These are phyloP conservation scores for Kingdonia uniflora DNA, from an alignment of 164 flowering plant genomes.

Conservation along the genomic window DNA sequence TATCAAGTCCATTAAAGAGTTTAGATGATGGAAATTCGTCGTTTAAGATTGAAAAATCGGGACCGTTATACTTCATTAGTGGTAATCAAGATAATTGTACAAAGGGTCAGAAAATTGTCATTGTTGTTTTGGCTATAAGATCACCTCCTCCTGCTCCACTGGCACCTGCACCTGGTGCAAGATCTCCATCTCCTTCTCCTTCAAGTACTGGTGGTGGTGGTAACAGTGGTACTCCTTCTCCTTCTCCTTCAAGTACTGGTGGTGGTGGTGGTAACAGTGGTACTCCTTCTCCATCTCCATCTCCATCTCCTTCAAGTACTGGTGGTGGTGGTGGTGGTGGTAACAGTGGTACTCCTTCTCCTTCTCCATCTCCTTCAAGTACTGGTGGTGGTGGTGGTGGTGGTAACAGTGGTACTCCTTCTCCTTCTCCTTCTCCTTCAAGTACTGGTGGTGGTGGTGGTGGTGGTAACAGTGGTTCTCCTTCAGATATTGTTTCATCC, in stretches of 20 bases:
- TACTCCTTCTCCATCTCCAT: not conserved
- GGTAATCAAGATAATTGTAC: constrained; percentile 30
- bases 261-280: not conserved
- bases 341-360: too few relatives aligned
- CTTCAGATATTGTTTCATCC: not conserved
- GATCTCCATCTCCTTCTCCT: not conserved
- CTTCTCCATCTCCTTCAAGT: too few relatives aligned
- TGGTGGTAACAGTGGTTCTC: too few relatives aligned
- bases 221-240: not conserved
- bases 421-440: too few relatives aligned
- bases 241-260: not conserved
- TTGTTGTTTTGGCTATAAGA: constrained; percentile 37
- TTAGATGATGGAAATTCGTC: constrained; percentile 31
- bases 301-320: not conserved
- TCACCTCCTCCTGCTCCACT: not conserved
- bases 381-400: too few relatives aligned
- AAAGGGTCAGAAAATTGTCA: constrained; percentile 40
- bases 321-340: too few relatives aligned
- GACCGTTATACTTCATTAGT: constrained; percentile 54
- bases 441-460: too few relatives aligned
- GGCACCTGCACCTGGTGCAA: not conserved
- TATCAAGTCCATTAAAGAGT: constrained; percentile 24
- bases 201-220: not conserved
- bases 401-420: too few relatives aligned
- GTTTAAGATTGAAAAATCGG: constrained; percentile 38